A percentile compares a stretch with the other conserved stretches of the same genome.
Evolutionary conservation across 2,329 filamentous ascomycete genomes (phyloP).

Genomic region (Aspergillus japonicus): DNA sequence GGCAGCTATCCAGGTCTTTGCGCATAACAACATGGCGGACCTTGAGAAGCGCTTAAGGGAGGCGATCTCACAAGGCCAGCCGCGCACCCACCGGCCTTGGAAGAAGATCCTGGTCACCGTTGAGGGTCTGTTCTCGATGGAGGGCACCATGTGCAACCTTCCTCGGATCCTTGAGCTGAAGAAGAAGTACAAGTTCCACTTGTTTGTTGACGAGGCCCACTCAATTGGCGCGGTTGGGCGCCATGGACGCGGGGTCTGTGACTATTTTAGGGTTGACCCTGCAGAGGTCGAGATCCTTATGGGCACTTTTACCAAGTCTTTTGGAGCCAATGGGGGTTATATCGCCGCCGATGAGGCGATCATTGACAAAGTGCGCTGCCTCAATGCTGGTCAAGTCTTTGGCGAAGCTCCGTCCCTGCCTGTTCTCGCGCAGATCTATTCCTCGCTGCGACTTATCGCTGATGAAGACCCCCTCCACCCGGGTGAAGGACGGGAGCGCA

Average conservation of each 20-base stretch:
- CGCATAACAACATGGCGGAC: conserved; percentile 87
- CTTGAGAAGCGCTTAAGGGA: conserved; percentile 82
- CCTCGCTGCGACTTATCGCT: conserved; percentile 78
- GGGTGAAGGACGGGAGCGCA: conserved; percentile 85
- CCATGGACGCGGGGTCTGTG: conserved; percentile 85
- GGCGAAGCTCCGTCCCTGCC: conserved; percentile 83
- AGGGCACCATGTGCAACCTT: conserved; percentile 94
- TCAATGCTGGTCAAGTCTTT: conserved; percentile 78
- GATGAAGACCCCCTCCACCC: conserved; percentile 69
- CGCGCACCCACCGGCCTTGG: conserved; percentile 92
- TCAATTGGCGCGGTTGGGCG: conserved; percentile 88
- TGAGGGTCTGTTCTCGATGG: conserved; percentile 96
- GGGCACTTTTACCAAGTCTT: conserved; percentile 95
- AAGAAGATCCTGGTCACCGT: conserved; percentile 96
- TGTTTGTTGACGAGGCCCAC: conserved; percentile 94
- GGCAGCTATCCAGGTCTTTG: conserved; percentile 89
- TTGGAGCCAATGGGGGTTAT: conserved; percentile 94
- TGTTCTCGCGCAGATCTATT: conserved; percentile 83
- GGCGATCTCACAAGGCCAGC: conserved; percentile 89
- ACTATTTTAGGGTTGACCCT: conserved; percentile 89
- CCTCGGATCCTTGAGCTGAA: conserved; percentile 80
- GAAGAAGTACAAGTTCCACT: conserved; percentile 90
- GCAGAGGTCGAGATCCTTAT: conserved; percentile 87
- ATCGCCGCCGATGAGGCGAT: conserved; percentile 83
- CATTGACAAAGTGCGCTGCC: conserved; percentile 80